Conservation (phyloP, 2,329 filamentous ascomycete genomes). For the Corynespora cassiicola region DNA sequence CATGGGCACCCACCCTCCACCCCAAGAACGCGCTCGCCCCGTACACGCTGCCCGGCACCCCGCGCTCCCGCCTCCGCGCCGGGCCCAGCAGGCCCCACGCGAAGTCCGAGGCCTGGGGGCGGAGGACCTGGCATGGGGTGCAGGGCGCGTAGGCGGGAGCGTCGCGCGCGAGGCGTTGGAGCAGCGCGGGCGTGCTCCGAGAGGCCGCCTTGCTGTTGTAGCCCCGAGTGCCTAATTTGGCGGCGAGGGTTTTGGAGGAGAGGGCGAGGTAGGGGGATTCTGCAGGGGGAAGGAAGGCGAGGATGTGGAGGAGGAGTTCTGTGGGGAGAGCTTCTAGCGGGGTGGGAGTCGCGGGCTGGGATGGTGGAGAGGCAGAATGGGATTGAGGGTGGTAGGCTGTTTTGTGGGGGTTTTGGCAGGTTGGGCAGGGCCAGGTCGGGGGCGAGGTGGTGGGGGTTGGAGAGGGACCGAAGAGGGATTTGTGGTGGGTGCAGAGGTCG, state of each 20-base stretch:
- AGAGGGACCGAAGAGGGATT: slow-evolving; percentile 5
- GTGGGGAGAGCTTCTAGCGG: slow-evolving; percentile 8
- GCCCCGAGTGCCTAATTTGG: slow-evolving; percentile 7
- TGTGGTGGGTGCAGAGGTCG: slow-evolving; percentile 10
- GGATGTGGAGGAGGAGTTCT: slow-evolving; percentile 11
- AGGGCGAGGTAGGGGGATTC: slow-evolving; percentile 4
- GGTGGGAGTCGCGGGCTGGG: not conserved
- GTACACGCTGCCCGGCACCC: slow-evolving; percentile 2
- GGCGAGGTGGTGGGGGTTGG: not conserved
- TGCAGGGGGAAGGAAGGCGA: not conserved
- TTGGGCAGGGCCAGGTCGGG: slow-evolving; percentile 7
- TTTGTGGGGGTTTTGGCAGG: slow-evolving; percentile 10
- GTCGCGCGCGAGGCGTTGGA: slow-evolving; percentile 1
- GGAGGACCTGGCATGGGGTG: slow-evolving; percentile 1
- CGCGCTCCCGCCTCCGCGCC: not conserved
- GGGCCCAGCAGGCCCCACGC: slow-evolving; percentile 11
- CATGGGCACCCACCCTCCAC: not conserved
- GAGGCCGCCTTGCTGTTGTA: no score
- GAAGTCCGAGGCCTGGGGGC: slow-evolving; percentile 4
- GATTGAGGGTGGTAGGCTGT: slow-evolving; percentile 9
- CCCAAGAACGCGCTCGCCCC: slow-evolving; percentile 5
- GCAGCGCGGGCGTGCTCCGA: not conserved
- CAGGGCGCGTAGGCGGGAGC: slow-evolving; percentile 7
- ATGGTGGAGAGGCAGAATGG: not conserved
- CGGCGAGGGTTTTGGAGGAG: slow-evolving; percentile 4